Percentiles rank a stretch among this genome's conserved stretches.
These are phyloP conservation scores for Trametes versicolor DNA, from an alignment of 1,284 basidiomycete species.

Conservation along the genomic window DNA sequence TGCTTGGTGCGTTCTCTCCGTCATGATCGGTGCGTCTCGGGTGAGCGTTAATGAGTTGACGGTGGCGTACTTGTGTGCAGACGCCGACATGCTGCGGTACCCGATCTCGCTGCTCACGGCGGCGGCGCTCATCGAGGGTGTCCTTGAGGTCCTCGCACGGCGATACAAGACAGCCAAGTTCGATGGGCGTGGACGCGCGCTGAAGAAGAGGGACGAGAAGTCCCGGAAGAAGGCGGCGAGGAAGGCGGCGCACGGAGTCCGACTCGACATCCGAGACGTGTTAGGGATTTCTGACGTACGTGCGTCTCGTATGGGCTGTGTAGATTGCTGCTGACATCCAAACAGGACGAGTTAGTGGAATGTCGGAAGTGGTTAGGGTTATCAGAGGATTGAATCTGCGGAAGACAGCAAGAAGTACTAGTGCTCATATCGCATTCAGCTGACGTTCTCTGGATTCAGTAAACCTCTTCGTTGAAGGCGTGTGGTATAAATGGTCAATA, in stretches of 20 bases:
- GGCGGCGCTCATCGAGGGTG: slow-evolving; percentile 55
- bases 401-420: too few species aligned
- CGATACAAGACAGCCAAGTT: slow-evolving; percentile 44
- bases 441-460: too few species aligned
- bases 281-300: slow-evolving; percentile 26
- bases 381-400: not conserved
- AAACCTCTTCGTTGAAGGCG: too few species aligned
- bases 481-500: too few species aligned
- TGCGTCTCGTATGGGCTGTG: not conserved
- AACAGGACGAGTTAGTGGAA: slow-evolving; percentile 16
- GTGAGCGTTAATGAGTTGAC: slow-evolving; percentile 6
- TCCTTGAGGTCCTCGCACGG: slow-evolving; percentile 50
- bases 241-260: slow-evolving; percentile 49
- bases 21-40: too few species aligned
- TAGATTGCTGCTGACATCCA: not conserved
- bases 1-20: slow-evolving; percentile 51
- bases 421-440: too few species aligned
- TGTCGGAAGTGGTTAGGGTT: slow-evolving; percentile 9
- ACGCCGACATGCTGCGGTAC: slow-evolving; percentile 59
- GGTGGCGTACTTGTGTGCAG: slow-evolving; percentile 42
- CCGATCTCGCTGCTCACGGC: slow-evolving; percentile 61
- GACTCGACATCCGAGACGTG: slow-evolving; percentile 51
- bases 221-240: slow-evolving; percentile 42
- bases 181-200: slow-evolving; percentile 36
- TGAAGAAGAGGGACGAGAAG: slow-evolving; percentile 32